Evolutionary conservation across 805 yeast species (phyloP).

Genomic region (Ogataea trehalophila): DNA sequence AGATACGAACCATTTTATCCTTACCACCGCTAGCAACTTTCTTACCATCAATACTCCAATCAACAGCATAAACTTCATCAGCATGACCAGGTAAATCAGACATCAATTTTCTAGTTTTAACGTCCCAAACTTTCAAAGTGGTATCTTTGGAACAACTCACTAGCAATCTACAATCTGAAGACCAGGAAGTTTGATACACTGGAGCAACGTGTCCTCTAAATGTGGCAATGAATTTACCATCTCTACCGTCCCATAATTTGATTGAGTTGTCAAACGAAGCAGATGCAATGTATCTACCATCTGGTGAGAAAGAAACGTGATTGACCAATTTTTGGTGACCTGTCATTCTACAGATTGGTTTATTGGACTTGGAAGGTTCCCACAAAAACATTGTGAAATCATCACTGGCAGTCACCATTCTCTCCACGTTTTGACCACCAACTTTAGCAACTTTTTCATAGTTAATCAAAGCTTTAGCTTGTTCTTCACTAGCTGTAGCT

Average conservation of each 20-base stretch:
- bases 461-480: conserved; percentile 49
- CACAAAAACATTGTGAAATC: conserved; percentile 97
- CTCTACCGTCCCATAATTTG: conserved; percentile 93
- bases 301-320: conserved; percentile 94
- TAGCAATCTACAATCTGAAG: conserved; percentile 84
- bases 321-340: conserved; percentile 97
- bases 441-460: conserved; percentile 59
- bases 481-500: conserved; percentile 40
- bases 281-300: conserved; percentile 84
- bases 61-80: conserved; percentile 95
- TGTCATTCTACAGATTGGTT: conserved; percentile 90
- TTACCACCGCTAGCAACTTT: conserved; percentile 97
- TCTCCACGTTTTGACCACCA: conserved; percentile 56
- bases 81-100: conserved; percentile 94
- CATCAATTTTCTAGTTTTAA: conserved; percentile 73
- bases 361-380: conserved; percentile 79
- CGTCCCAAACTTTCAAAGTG: conserved; percentile 94
- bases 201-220: conserved; percentile 97
- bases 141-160: conserved; percentile 96
- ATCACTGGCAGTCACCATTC: conserved; percentile 92
- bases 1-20: conserved; percentile 87
- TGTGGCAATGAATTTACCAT: conserved; percentile 85
- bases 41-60: conserved; percentile 95
- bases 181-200: conserved; percentile 97
- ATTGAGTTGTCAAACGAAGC: conserved; percentile 95